A percentile compares a stretch with the other conserved stretches of the same genome.
These are phyloP conservation scores for Hemisphaericaspora xylanilytica DNA, from an alignment of 1,139 yeast genomes.

Conservation along the genomic window DNA sequence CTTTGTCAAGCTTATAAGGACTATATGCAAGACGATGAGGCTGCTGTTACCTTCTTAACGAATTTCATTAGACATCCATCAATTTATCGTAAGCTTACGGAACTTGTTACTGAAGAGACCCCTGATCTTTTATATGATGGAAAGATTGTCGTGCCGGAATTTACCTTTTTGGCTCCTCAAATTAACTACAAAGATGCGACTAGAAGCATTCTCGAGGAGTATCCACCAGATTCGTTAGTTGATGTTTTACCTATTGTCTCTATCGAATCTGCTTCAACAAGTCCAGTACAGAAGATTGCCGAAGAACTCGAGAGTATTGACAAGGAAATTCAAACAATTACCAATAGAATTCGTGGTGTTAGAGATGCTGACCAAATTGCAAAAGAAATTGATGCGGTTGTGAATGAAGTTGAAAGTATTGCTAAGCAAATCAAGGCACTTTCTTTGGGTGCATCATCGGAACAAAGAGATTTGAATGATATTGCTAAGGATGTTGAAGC, in stretches of 20 bases:
- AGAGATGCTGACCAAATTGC: background rate
- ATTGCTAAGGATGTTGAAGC: background rate
- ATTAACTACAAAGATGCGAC: background rate
- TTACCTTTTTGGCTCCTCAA: background rate
- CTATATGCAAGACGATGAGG: background rate
- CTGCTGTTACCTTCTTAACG: background rate
- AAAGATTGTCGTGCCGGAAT: background rate
- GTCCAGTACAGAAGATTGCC: background rate
- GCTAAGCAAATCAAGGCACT: background rate
- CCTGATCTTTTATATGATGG: background rate
- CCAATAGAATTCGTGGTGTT: background rate
- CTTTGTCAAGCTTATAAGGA: background rate
- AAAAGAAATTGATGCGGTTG: background rate
- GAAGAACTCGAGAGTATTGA: background rate
- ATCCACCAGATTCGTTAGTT: background rate
- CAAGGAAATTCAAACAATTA: background rate
- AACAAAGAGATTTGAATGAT: background rate
- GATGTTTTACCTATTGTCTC: background rate
- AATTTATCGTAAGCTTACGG: background rate
- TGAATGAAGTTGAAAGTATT: background rate
- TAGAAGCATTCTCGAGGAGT: background rate
- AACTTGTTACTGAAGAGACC: background rate
- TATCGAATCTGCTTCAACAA: background rate
- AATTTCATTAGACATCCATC: background rate
- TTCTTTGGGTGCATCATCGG: conserved; percentile 15